phyloP scores from a whole-genome alignment of 371 early-diverging fungal genomes.

The Mucor sp. region DNA sequence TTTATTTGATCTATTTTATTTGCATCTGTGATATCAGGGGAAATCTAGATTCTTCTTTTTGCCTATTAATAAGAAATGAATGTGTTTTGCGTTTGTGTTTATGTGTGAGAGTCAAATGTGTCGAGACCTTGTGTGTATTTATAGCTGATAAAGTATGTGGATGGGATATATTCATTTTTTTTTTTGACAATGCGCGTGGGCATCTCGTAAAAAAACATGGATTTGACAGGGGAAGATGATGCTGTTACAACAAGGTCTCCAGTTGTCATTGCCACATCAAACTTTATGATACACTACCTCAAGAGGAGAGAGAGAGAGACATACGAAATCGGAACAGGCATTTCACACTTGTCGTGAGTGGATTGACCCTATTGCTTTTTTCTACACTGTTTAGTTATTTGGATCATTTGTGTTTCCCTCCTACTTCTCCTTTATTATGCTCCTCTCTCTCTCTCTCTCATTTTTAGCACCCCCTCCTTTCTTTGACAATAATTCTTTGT shows the following conservation, averaged over 20 bases:
- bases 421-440: background rate
- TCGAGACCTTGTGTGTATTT: background rate
- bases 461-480: background rate
- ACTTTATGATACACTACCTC: background rate
- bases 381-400: background rate
- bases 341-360: background rate
- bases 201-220: background rate
- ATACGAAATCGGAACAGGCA: background rate
- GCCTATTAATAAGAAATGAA: background rate
- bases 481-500: background rate
- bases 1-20: background rate
- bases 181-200: background rate
- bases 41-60: slow-evolving; percentile 1
- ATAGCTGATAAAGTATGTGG: background rate
- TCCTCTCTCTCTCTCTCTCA: background rate
- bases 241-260: background rate
- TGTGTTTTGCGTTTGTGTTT: background rate
- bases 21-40: background rate
- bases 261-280: background rate
- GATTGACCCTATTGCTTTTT: background rate
- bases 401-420: background rate
- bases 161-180: background rate
- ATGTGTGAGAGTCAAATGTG: background rate
- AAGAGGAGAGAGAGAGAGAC: background rate
- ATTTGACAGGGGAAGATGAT: background rate